Evolutionary conservation across 129 eudicot species (phyloP).

Genomic region (Flaveria brownii): DNA sequence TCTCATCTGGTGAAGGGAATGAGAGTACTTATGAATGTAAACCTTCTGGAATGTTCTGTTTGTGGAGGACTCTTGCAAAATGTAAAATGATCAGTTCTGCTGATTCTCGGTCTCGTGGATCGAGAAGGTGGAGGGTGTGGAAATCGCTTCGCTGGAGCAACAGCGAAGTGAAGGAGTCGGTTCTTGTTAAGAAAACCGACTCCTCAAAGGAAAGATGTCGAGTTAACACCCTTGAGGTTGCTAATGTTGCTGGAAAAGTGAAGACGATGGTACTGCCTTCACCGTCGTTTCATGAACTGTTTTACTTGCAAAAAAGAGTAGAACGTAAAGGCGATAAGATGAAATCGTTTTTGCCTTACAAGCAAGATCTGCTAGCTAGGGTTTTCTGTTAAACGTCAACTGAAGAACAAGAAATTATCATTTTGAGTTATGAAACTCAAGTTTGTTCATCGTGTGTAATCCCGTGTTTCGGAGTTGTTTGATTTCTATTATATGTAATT

Average conservation of each 20-base stretch:
- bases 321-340: slow-evolving; percentile 49
- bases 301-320: slow-evolving; percentile 53
- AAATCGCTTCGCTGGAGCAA: slow-evolving; percentile 54
- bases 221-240: neutral
- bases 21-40: slow-evolving; percentile 37
- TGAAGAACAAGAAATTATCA: slow-evolving; percentile 24
- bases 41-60: slow-evolving; percentile 53
- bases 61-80: slow-evolving; percentile 41
- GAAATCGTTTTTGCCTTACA: slow-evolving; percentile 68
- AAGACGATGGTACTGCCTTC: slow-evolving; percentile 11
- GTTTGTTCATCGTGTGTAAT: neutral
- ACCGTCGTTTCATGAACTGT: slow-evolving; percentile 46
- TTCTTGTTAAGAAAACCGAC: neutral
- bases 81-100: slow-evolving; percentile 61
- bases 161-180: slow-evolving; percentile 40
- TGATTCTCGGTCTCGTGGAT: slow-evolving; percentile 43
- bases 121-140: slow-evolving; percentile 52
- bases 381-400: slow-evolving; percentile 50
- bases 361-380: slow-evolving; percentile 58
- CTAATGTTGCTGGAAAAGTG: neutral
- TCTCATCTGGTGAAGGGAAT: slow-evolving; percentile 53
- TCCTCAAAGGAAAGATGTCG: neutral
- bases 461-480: too few species aligned
- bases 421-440: slow-evolving; percentile 24
- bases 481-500: too few species aligned